Evolutionary conservation across 805 yeast genomes (phyloP), one percentile per base, ranked within the genome.

Genomic region (Kuraishia ogatae): DNA sequence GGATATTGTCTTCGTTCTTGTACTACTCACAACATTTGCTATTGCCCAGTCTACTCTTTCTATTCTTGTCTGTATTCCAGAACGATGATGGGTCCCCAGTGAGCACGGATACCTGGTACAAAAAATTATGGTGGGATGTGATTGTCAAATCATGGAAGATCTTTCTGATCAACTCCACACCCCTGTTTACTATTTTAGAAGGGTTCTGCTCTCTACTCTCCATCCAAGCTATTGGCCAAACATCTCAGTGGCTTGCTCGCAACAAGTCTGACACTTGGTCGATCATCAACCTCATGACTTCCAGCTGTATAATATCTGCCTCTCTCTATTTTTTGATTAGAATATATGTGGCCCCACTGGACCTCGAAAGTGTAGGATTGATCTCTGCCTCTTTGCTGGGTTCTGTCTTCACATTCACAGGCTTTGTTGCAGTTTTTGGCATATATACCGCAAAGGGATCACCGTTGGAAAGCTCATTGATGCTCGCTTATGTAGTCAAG

Each of bases 221-320:
- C n/a, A 90, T 94, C 58, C 99, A 94, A 71, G 89, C 96, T 15
- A 79, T 89, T 48, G 97, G 98, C 8, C 91, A 91, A 62, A 83
- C 89, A 8, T 78, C 88, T 54, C 78, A 80, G 58, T 85, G 92
- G 86, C 72, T 89, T 50, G 81, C 84, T 22, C 67, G 68, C 54
- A 63, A 77, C 56, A 82, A 80, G 59, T 82, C 90, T 4, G 97
- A 91, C 63, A 72, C 82, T 39, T 88, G 96, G 92, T 80, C 88
- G 52, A 84, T 93, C 46, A 79, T 85, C 1, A 83, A 87, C 56
- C 77, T 94, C 50, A 70, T 89, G 50, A 73, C 83, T 1, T 82
- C 92, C 53, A 92, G 96, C 4, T 80, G 86, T 47, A 79, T 88
- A 43, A 81, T 91, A 43, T 83, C 97, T 0, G 81, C 84, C 1